These are phyloP conservation scores for Vigna trinervia DNA, from an alignment of 306 rosid species.

Conservation along the genomic window DNA sequence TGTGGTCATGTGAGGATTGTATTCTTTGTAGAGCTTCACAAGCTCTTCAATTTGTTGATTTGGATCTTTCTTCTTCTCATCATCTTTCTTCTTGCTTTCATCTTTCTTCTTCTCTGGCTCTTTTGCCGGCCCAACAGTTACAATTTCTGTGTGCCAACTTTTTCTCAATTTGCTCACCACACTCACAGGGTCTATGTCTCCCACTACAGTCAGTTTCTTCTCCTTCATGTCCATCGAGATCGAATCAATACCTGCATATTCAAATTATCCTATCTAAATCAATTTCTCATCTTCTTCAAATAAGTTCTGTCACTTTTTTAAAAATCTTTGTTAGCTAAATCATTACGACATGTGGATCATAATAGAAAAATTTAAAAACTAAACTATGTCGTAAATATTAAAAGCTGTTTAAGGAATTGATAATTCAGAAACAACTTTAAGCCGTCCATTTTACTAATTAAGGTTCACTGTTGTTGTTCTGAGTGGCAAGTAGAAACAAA, in stretches of 20 bases:
- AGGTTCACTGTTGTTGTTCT: background rate
- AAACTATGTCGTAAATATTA: too few species aligned
- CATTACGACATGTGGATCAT: background rate
- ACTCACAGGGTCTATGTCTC: constrained; percentile 67
- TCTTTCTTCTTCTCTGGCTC: constrained; percentile 72
- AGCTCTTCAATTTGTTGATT: constrained; percentile 64
- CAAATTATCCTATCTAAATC: background rate
- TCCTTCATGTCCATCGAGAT: constrained; percentile 89
- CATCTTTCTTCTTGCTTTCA: constrained; percentile 40
- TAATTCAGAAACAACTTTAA: background rate
- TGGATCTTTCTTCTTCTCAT: constrained; percentile 48
- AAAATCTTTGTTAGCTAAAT: background rate
- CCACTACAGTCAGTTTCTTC: constrained; percentile 74
- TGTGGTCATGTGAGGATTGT: constrained; percentile 56
- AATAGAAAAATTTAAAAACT: background rate
- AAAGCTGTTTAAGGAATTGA: background rate
- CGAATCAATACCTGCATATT: constrained; percentile 74
- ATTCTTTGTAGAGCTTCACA: constrained; percentile 44
- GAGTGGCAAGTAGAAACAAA: background rate
- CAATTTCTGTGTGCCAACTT: constrained; percentile 66
- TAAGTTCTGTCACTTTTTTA: too few species aligned
- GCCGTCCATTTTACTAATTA: constrained; percentile 24
- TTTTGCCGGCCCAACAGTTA: constrained; percentile 85
- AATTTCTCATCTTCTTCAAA: background rate
- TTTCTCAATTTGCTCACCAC: constrained; percentile 71